phyloP scores from a whole-genome alignment of 805 yeast species.

The Saccharomycopsis olivae region DNA sequence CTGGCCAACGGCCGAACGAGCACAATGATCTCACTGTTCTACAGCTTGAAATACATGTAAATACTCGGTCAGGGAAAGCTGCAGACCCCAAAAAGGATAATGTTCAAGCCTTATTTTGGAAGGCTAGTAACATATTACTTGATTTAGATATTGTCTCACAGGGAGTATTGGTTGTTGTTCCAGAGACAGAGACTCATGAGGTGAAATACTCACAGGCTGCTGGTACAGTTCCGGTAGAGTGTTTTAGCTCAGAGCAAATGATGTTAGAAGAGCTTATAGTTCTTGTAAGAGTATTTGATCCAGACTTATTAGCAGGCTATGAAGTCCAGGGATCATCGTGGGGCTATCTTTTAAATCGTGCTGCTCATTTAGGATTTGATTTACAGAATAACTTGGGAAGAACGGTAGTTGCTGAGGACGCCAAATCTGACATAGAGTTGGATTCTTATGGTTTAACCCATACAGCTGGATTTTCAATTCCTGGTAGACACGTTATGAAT shows the following conservation, averaged over 20 bases:
- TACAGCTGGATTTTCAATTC: constrained; percentile 54
- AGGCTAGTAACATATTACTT: constrained; percentile 29
- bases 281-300: constrained; percentile 57
- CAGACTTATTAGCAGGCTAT: constrained; percentile 80
- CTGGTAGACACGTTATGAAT: constrained; percentile 79
- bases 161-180: constrained; percentile 29
- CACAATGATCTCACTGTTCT: constrained; percentile 37
- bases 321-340: constrained; percentile 75
- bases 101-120: constrained; percentile 54
- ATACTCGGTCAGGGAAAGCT: constrained; percentile 33
- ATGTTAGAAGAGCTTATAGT: constrained; percentile 41
- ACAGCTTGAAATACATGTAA: constrained; percentile 54
- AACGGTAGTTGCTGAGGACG: constrained; percentile 36
- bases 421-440: constrained; percentile 43
- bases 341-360: constrained; percentile 80
- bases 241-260: too few relatives aligned
- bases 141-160: constrained; percentile 27
- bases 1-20: constrained; percentile 30
- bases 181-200: too few relatives aligned
- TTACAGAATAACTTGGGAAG: constrained; percentile 53
- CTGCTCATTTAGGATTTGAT: too few relatives aligned
- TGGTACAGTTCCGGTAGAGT: too few relatives aligned
- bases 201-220: too few relatives aligned
- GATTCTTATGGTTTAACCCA: constrained; percentile 79
- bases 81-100: constrained; percentile 65